Percentiles rank a stretch among this genome's conserved stretches.
Evolutionary conservation across 2,329 filamentous ascomycete species (phyloP).

Genomic region (Apiospora phragmitis): DNA sequence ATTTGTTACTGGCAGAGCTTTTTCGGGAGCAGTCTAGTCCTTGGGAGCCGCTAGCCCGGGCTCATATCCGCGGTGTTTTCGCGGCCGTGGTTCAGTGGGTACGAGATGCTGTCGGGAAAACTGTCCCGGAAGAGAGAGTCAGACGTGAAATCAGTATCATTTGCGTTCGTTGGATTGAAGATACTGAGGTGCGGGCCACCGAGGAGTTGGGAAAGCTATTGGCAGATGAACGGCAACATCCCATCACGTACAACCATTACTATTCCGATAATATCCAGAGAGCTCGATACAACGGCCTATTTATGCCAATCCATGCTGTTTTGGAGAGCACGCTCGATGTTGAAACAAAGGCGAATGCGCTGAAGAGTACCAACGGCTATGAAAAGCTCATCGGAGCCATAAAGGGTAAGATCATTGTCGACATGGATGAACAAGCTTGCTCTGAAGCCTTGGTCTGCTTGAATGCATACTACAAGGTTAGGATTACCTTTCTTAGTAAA

Average conservation of each 20-base stretch:
- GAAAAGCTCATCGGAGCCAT: background rate
- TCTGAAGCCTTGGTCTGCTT: background rate
- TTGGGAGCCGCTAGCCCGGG: slow-evolving; percentile 24
- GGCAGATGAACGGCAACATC: slow-evolving; percentile 22
- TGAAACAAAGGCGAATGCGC: too few relatives aligned
- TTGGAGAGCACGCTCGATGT: too few relatives aligned
- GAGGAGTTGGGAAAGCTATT: slow-evolving; percentile 25
- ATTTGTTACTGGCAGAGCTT: slow-evolving; percentile 34
- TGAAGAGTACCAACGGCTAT: too few relatives aligned
- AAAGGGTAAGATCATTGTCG: background rate
- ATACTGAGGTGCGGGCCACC: background rate
- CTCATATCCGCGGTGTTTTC: background rate
- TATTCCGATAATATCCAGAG: slow-evolving; percentile 29
- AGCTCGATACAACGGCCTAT: slow-evolving; percentile 18
- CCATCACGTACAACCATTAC: slow-evolving; percentile 33
- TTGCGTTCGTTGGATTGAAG: background rate
- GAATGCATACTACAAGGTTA: slow-evolving; percentile 1
- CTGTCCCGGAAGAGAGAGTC: background rate
- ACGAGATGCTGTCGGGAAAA: background rate
- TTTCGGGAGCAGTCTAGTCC: slow-evolving; percentile 32
- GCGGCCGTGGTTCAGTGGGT: background rate
- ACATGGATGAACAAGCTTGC: slow-evolving; percentile 6
- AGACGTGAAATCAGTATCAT: background rate
- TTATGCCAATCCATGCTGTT: too few relatives aligned
- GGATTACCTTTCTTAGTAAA: too few relatives aligned